Percentiles rank a stretch among this genome's conserved stretches.
phyloP scores from a whole-genome alignment of 495 filamentous ascomycete genomes.

The Neurospora sp. region DNA sequence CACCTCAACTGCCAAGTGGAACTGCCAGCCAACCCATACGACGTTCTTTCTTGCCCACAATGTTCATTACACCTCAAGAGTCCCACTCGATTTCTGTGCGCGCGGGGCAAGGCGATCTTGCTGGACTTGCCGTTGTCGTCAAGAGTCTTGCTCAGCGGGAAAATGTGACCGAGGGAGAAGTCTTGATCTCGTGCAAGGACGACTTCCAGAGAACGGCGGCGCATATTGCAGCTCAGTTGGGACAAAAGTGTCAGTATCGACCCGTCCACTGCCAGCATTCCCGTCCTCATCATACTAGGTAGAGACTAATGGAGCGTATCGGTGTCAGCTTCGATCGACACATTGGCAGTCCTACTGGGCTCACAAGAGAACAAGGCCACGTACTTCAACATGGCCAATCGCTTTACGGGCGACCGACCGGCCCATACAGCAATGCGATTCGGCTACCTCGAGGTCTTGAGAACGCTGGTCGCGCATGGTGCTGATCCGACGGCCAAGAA shows the following conservation, averaged over 20 bases:
- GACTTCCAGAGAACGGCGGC: slow-evolving; percentile 23
- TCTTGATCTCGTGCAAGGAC: slow-evolving; percentile 19
- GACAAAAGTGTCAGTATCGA: slow-evolving; percentile 9
- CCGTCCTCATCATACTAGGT: background rate
- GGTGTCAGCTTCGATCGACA: slow-evolving; percentile 16
- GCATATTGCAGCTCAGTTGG: slow-evolving; percentile 20
- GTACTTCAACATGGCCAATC: slow-evolving; percentile 24
- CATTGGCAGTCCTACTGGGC: slow-evolving; percentile 11
- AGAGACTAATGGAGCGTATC: background rate
- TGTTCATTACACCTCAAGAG: slow-evolving; percentile 16
- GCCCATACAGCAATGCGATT: slow-evolving; percentile 22
- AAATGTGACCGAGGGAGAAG: slow-evolving; percentile 5
- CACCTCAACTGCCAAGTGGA: background rate
- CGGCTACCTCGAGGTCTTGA: slow-evolving; percentile 16
- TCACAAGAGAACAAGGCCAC: slow-evolving; percentile 4
- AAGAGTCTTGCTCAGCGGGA: slow-evolving; percentile 15
- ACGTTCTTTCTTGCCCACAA: slow-evolving; percentile 1
- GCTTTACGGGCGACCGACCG: slow-evolving; percentile 20
- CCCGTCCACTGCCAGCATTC: background rate
- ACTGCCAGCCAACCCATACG: background rate
- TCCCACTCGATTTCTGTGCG: slow-evolving; percentile 16
- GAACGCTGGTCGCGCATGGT: slow-evolving; percentile 13
- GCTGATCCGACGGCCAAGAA: slow-evolving; percentile 22
- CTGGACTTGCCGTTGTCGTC: slow-evolving; percentile 8
- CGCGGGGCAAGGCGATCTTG: slow-evolving; percentile 17